phyloP scores from a whole-genome alignment of 805 yeast genomes.

The Candida anglica region DNA sequence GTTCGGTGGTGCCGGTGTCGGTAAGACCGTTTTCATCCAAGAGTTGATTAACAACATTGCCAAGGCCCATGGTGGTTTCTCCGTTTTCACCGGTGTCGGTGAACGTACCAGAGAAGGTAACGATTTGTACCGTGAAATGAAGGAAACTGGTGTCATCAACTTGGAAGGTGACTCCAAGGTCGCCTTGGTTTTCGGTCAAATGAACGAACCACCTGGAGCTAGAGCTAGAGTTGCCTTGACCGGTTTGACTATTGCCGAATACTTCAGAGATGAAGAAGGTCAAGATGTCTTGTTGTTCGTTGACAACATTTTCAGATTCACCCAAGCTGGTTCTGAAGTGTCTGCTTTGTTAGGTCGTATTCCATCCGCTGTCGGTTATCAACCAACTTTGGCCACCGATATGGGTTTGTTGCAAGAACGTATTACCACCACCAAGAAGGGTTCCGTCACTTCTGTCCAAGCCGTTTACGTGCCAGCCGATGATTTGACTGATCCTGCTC shows the following conservation, averaged over 20 bases:
- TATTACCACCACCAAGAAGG: constrained; percentile 99
- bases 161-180: constrained; percentile 99
- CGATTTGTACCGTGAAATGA: constrained; percentile 99
- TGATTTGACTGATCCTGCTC: constrained; percentile 99
- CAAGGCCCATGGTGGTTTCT: constrained; percentile 99
- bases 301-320: constrained; percentile 99
- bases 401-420: constrained; percentile 99
- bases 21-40: constrained; percentile 99
- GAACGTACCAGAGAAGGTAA: constrained; percentile 99
- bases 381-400: constrained; percentile 99
- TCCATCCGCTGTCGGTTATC: constrained; percentile 99
- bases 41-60: constrained; percentile 99
- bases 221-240: constrained; percentile 99
- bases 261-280: constrained; percentile 99
- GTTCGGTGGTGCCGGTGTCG: constrained; percentile 99
- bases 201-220: constrained; percentile 99
- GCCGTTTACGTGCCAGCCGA: constrained; percentile 99
- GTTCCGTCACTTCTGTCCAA: constrained; percentile 99
- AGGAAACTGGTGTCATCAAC: constrained; percentile 99
- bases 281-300: constrained; percentile 99
- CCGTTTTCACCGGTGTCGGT: constrained; percentile 99
- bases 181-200: constrained; percentile 98
- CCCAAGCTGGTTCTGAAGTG: constrained; percentile 99
- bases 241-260: constrained; percentile 99
- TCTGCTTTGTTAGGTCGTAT: constrained; percentile 99